Conservation (phyloP, 495 filamentous ascomycete species). For the Hyaloscypha bicolor region DNA sequence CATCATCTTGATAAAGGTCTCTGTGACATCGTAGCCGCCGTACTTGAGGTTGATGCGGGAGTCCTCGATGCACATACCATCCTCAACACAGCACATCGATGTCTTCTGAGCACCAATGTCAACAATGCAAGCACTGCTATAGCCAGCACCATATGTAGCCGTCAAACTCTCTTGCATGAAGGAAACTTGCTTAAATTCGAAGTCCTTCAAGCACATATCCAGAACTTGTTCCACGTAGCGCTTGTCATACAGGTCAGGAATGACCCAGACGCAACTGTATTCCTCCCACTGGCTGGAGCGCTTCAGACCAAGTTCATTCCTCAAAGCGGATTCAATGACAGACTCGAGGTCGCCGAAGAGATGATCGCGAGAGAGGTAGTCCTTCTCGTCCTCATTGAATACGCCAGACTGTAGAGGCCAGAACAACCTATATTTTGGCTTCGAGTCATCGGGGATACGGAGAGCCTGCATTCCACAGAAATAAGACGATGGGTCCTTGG, state of each 20-base stretch:
- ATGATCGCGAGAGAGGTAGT: conserved; percentile 75
- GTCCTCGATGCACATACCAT: conserved; percentile 91
- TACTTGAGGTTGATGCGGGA: conserved; percentile 91
- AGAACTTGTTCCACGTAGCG: conserved; percentile 82
- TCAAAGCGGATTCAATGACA: conserved; percentile 84
- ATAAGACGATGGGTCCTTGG: conserved; percentile 54
- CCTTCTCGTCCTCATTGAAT: conserved; percentile 92
- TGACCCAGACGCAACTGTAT: conserved; percentile 92
- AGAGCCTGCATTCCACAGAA: conserved; percentile 82
- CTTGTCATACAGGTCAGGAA: conserved; percentile 96
- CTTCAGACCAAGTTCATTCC: conserved; percentile 74
- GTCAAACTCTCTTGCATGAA: conserved; percentile 96
- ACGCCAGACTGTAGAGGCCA: conserved; percentile 89
- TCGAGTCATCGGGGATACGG: conserved; percentile 86
- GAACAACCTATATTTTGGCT: conserved; percentile 84
- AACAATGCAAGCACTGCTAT: conserved; percentile 88
- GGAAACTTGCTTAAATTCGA: conserved; percentile 82
- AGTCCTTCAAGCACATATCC: conserved; percentile 77
- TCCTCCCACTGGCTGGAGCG: conserved; percentile 80
- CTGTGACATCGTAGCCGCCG: conserved; percentile 89
- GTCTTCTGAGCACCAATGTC: conserved; percentile 98
- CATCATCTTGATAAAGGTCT: conserved; percentile 96
- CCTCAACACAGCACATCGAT: conserved; percentile 95
- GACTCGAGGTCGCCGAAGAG: conserved; percentile 83
- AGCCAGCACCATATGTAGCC: conserved; percentile 94